These are phyloP conservation scores for Waltergamsia citrina DNA, from an alignment of 2,329 filamentous ascomycete species.

Conservation along the genomic window DNA sequence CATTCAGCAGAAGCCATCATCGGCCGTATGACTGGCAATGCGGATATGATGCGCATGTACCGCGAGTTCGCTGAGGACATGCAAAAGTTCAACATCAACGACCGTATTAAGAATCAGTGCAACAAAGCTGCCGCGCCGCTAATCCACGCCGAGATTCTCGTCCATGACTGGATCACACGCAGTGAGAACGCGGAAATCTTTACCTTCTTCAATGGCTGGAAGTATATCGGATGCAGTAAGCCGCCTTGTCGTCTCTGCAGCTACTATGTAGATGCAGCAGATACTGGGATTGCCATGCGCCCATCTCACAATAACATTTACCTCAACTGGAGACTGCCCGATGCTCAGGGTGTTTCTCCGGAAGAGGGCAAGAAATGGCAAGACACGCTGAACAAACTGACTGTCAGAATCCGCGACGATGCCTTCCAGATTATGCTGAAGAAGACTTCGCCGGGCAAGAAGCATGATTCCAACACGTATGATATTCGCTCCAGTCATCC, in stretches of 20 bases:
- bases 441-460: constrained; percentile 14
- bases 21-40: not conserved
- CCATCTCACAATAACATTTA: constrained; percentile 26
- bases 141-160: constrained; percentile 25
- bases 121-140: constrained; percentile 12
- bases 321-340: constrained; percentile 24
- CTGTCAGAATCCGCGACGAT: constrained; percentile 14
- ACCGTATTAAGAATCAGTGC: constrained; percentile 10
- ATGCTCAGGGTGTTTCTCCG: constrained; percentile 11
- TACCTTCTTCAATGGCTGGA: constrained; percentile 18
- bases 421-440: constrained; percentile 15
- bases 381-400: constrained; percentile 15
- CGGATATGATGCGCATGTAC: not conserved
- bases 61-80: not conserved
- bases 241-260: constrained; percentile 27
- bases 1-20: not conserved
- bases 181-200: not conserved
- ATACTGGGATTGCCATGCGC: constrained; percentile 15
- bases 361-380: constrained; percentile 8
- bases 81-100: constrained; percentile 13
- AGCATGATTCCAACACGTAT: constrained; percentile 20
- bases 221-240: constrained; percentile 31
- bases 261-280: constrained; percentile 22
- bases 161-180: constrained; percentile 15
- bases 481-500: not conserved